Evolutionary conservation across 805 yeast genomes (phyloP), one percentile per base, ranked within the genome.

Genomic region (Monosporozyma siamensis): DNA sequence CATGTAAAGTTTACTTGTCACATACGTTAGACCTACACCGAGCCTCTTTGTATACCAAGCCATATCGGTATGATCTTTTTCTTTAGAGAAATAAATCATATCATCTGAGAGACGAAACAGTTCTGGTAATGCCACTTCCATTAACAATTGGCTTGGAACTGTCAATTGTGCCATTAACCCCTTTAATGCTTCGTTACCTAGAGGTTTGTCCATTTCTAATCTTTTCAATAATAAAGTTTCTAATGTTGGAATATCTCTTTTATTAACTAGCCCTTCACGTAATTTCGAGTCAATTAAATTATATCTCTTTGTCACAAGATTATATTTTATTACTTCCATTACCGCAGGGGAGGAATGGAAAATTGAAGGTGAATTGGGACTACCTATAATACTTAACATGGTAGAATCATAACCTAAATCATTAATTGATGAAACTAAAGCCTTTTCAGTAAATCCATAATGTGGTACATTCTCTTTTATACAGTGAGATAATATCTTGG

Each of bases 21-120:
- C 82, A 59, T 84, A 86, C 2, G 82, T 72, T 2, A 82, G 70
- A 20, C 84, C 73, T 12, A 90, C 58, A 7, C 83, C 73, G 12
- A 82, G 66, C 49, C 98, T 70, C 56, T 88, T 84, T n/a, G 94
- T 69, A 61, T 90, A 90, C 98, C 98, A 90, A 3, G 86, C 82
- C 58, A 83, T 80, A 60, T 87, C 95, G 15, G 66, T 51, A 38
- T 55, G 54, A 49, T 78, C 78, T 17, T 92, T 74, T 57, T 89
- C 97, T 9, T 89, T 92, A 0, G 95, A 78, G 51, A 76, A 78
- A 61, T 65, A 87, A 36, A 85, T 75, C 45, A 90, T 70, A 57
- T 92, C 97, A 64, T 90, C 97, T 10, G 87, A 72, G 43, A 89
- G 69, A 41, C 75, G 72, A 51, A 79, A 82, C 44, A 92, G 71